Conservation (phyloP, 768 basidiomycete species). For the Crepidotus variabilis region DNA sequence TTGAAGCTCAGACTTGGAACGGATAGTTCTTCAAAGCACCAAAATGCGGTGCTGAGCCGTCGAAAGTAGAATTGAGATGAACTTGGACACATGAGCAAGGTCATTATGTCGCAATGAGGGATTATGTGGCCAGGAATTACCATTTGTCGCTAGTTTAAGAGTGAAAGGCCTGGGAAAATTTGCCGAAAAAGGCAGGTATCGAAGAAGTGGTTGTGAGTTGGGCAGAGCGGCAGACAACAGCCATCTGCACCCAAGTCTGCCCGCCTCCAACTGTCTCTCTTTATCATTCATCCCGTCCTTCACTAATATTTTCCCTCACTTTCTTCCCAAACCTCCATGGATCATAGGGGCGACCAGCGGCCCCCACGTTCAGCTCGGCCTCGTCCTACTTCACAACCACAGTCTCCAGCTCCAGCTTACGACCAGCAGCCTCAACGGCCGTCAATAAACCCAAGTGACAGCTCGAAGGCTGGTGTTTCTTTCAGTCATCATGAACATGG, state of each 20-base stretch:
- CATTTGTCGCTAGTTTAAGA: background rate
- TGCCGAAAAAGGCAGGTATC: conserved; percentile 16
- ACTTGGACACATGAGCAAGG: too few relatives aligned
- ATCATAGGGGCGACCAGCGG: conserved; percentile 39
- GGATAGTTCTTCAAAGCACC: too few relatives aligned
- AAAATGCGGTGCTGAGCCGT: too few relatives aligned
- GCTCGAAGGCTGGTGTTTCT: conserved; percentile 50
- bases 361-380: conserved; percentile 56
- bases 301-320: conserved; percentile 5
- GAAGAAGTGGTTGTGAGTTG: conserved; percentile 12
- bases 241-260: conserved; percentile 16
- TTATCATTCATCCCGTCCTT: conserved; percentile 12
- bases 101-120: too few relatives aligned
- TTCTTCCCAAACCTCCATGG: conserved; percentile 27
- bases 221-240: conserved; percentile 20
- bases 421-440: conserved; percentile 25
- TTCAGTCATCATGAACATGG: conserved; percentile 71
- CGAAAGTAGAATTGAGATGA: too few relatives aligned
- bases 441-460: conserved; percentile 30
- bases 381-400: conserved; percentile 31
- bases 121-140: background rate
- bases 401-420: conserved; percentile 37
- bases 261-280: conserved; percentile 16
- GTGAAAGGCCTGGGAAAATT: background rate
- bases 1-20: too few relatives aligned